Evolutionary conservation across 1,284 basidiomycete genomes (phyloP).

Genomic region (Boletus calvinii): DNA sequence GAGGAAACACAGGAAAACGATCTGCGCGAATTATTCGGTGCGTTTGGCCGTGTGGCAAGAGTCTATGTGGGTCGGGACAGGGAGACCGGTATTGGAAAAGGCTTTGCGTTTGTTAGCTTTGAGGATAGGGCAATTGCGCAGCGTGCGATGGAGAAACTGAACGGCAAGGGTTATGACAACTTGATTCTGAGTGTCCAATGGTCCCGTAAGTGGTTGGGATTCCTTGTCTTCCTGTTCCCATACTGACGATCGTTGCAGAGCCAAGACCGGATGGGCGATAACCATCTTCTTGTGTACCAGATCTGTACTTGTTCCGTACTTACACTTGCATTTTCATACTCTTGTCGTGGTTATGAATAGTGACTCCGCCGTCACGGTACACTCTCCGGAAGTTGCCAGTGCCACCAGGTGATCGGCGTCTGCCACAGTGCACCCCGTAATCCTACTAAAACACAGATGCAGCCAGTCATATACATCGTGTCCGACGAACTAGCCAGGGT

Average conservation of each 20-base stretch:
- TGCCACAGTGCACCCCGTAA: too few relatives aligned
- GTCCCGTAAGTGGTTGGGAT: constrained; percentile 62
- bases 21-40: constrained; percentile 86
- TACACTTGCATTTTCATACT: too few relatives aligned
- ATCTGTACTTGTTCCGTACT: constrained; percentile 3
- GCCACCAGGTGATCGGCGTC: too few relatives aligned
- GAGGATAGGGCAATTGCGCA: constrained; percentile 82
- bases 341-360: neutral
- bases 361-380: too few relatives aligned
- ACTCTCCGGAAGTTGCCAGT: too few relatives aligned
- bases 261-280: constrained; percentile 43
- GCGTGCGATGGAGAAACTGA: constrained; percentile 88
- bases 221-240: neutral
- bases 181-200: constrained; percentile 86
- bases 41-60: constrained; percentile 81
- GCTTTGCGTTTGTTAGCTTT: constrained; percentile 95
- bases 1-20: constrained; percentile 96
- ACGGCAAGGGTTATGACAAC: constrained; percentile 91
- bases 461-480: constrained; percentile 48
- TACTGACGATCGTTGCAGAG: constrained; percentile 29
- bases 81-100: constrained; percentile 94
- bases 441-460: constrained; percentile 13
- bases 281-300: constrained; percentile 7
- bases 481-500: constrained; percentile 59
- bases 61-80: constrained; percentile 96